Base-by-base conservation (phyloP, 2,329 filamentous ascomycete genomes). In the Pyrenophora tritici-repentis region DNA sequence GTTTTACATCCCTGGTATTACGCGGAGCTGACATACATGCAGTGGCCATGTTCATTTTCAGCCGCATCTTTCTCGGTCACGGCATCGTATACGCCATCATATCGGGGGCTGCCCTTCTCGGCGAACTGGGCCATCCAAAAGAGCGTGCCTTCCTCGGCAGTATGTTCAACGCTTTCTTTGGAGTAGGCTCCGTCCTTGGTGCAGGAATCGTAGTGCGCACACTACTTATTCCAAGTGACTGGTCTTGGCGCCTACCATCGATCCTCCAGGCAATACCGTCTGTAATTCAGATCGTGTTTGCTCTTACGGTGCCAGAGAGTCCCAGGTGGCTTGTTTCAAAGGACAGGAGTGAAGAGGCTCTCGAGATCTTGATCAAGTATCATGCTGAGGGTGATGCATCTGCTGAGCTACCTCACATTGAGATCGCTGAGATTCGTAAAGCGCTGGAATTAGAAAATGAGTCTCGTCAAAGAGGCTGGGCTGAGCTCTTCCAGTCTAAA, bases 111-210 rank as follows among this genome's bases (percentile, higher is more conserved):
- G 77, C 87, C 44, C 78, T 88, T 7, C 78, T 88, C 2, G 84
- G 83, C 4, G 86, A 88, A 74, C 81, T 88, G 42, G 83, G 82
- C 63, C 86, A 88, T 62, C 85, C 86, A 4, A 86, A 88, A 65
- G 85, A 89, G 67, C 84, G 86, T 56, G 84, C 81, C 4, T 83
- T 82, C 8, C 77, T 88, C 14, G 87, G 85, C 0, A 79, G 84
- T n/a, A 79, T 88, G 56, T 88, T 88, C 73, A 88, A 88, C 69
- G 86, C 83, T 54, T 75, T 87, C 50, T 89, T 84, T 81, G 86
- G 86, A 61, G 69, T 85, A 41, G 84, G 83, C 12, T 73, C 74
- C 6, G 68, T 79, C 10, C 53, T 86, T 20, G 84, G 85, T 7
- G 83, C 83, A 3, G 83, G 82, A 67, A 81, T 87, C 42, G 83